A percentile compares a stretch with the other conserved stretches of the same genome.
Evolutionary conservation across 768 basidiomycete genomes (phyloP).

Genomic region (Suillus subluteus): DNA sequence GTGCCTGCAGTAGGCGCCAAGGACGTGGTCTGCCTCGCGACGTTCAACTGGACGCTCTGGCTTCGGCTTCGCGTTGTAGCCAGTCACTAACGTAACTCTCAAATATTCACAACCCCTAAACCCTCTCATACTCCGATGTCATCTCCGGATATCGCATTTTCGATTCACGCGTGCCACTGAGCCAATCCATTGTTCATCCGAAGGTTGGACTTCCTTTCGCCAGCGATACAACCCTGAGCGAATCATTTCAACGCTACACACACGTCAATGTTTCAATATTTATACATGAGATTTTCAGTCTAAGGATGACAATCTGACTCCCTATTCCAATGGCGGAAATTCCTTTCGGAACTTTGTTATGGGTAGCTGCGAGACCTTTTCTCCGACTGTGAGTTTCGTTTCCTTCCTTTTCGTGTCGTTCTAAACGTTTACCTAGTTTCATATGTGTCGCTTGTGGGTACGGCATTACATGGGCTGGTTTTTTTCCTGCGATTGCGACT

Average conservation of each 20-base stretch:
- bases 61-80: neutral
- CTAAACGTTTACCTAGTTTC: neutral
- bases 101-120: neutral
- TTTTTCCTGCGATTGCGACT: neutral
- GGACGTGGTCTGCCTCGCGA: neutral
- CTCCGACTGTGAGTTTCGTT: neutral
- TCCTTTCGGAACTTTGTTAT: neutral
- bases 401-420: neutral
- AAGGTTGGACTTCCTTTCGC: neutral
- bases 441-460: neutral
- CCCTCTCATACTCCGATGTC: neutral
- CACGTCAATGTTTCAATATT: neutral
- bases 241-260: neutral
- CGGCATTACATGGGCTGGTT: neutral
- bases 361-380: conserved; percentile 4
- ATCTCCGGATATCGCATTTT: neutral
- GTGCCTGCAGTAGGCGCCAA: neutral
- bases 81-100: neutral
- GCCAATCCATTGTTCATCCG: neutral
- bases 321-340: neutral
- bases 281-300: neutral
- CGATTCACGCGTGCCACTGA: neutral
- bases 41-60: neutral
- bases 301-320: neutral
- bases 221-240: neutral